Conservation (phyloP, 345 rosid genomes). For the Gossypioides kirkii region DNA sequence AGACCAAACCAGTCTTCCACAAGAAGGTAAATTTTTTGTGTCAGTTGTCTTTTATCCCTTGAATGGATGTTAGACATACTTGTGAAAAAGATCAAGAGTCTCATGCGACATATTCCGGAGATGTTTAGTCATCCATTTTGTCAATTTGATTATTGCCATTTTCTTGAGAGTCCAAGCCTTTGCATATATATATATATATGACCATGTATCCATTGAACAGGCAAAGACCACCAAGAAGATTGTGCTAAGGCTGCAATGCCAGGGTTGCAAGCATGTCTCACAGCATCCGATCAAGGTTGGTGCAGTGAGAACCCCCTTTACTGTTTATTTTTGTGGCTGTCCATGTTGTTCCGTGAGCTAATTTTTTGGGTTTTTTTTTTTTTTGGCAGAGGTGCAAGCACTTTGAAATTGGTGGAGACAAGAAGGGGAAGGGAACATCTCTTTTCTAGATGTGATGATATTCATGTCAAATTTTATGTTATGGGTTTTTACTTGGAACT, state of each 20-base stretch:
- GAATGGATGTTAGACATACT: neutral
- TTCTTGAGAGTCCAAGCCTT: neutral
- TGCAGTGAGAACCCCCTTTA: neutral
- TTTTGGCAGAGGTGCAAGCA: constrained; percentile 69
- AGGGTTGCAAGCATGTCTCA: constrained; percentile 81
- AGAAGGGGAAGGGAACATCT: constrained; percentile 77
- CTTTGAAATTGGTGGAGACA: constrained; percentile 75
- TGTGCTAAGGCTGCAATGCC: constrained; percentile 84
- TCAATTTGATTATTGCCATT: neutral
- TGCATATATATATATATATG: neutral
- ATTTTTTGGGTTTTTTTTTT: neutral
- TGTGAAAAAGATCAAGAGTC: neutral
- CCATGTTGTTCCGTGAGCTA: neutral
- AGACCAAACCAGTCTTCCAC: constrained; percentile 89
- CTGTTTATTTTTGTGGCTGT: neutral
- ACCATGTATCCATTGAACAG: constrained; percentile 20
- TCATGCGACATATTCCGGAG: neutral
- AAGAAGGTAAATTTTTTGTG: constrained; percentile 50
- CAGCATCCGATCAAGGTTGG: constrained; percentile 74
- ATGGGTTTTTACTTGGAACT: constrained; percentile 1
- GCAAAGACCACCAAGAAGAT: constrained; percentile 92
- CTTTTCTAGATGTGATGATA: constrained; percentile 35
- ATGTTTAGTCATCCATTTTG: neutral
- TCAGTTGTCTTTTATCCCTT: neutral
- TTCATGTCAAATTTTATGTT: neutral